Base-by-base conservation (phyloP, 2,329 filamentous ascomycete genomes). In the Westerdykella ornata region DNA sequence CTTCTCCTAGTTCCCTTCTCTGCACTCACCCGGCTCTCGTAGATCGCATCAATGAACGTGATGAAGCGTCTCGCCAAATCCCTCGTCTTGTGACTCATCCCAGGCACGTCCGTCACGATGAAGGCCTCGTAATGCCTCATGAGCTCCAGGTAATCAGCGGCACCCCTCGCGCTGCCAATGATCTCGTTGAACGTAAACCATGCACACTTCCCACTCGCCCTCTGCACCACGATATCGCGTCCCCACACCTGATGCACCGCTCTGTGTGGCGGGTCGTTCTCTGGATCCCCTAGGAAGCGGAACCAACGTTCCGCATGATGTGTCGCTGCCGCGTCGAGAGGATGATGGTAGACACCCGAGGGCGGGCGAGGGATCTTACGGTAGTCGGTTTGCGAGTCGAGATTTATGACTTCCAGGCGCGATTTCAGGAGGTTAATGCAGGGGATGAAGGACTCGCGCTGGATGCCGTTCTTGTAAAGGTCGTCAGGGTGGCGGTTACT, bases 401-500 rank as follows among this genome's bases (percentile, higher is more conserved):
- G 81, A 67, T 96, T 96, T 56, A 98, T 85, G 36, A 97, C 87
- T 40, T 85, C 82, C 7, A 98, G 77, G 2, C 83, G 80, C 30
- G 75, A 78, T 65, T 96, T 90, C 34, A 98, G 80, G 3, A 98
- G 81, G 48, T 89, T 84, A 60, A 98, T 98, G 52, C 90, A 94
- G 0, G 92, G 92, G 38, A 98, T 78, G 63, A 98, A 98, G 5
- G 87, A 94, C 53, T 94, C 84, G 44, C 92, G 82, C 69, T 98
- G 92, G 49, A 98, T 90, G 42, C 92, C 92, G 63, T 98, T 98
- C 68, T 92, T 95, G 74, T 98, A 98, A 6, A 98, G 77, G 45
- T 98, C 90, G 57, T 94, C 82, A 0, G 92, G 92, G 55, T 96
- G 89, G n/a, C 92, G 78, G 67, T 98, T 98, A 6, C 88, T 94